Percentiles rank a stretch among this genome's conserved stretches.
Evolutionary conservation across 2,329 filamentous ascomycete genomes (phyloP).

Genomic region (Elsinoe australis): DNA sequence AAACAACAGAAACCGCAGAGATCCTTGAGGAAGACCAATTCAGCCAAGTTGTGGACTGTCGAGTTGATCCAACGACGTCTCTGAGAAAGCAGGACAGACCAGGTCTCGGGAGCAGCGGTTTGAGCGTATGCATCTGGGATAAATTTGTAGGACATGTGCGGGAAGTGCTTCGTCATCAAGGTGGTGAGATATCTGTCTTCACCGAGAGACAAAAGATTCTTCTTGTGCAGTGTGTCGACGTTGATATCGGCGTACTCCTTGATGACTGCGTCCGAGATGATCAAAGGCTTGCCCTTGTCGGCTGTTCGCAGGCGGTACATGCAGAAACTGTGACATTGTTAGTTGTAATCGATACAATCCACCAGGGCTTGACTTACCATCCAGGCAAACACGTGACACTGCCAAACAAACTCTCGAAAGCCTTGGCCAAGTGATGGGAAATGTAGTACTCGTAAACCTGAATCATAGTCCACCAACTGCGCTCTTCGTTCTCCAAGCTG

Average conservation of each 20-base stretch:
- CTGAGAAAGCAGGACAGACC: slow-evolving; percentile 92
- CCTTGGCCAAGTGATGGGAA: slow-evolving; percentile 91
- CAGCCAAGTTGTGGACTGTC: slow-evolving; percentile 90
- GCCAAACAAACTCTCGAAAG: slow-evolving; percentile 95
- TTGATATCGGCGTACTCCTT: slow-evolving; percentile 80
- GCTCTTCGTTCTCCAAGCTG: slow-evolving; percentile 87
- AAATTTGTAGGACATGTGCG: slow-evolving; percentile 92
- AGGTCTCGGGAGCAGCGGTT: slow-evolving; percentile 88
- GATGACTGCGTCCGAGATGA: slow-evolving; percentile 84
- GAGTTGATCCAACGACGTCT: slow-evolving; percentile 99
- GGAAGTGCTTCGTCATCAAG: slow-evolving; percentile 97
- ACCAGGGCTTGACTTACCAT: slow-evolving; percentile 60
- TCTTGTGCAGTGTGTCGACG: slow-evolving; percentile 88
- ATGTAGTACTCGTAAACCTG: slow-evolving; percentile 99
- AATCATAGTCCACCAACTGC: slow-evolving; percentile 99
- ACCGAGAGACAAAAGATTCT: slow-evolving; percentile 87
- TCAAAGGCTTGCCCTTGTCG: slow-evolving; percentile 87
- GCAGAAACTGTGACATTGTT: slow-evolving; percentile 90
- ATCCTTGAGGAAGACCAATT: slow-evolving; percentile 82
- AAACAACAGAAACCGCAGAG: slow-evolving; percentile 99
- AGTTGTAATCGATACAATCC: too few species aligned
- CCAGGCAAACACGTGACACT: slow-evolving; percentile 97
- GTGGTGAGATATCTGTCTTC: slow-evolving; percentile 97
- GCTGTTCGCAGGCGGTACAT: slow-evolving; percentile 96
- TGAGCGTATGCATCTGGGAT: slow-evolving; percentile 85